These are phyloP conservation scores for Arabis alpina DNA, from an alignment of 345 rosid genomes.

Conservation along the genomic window DNA sequence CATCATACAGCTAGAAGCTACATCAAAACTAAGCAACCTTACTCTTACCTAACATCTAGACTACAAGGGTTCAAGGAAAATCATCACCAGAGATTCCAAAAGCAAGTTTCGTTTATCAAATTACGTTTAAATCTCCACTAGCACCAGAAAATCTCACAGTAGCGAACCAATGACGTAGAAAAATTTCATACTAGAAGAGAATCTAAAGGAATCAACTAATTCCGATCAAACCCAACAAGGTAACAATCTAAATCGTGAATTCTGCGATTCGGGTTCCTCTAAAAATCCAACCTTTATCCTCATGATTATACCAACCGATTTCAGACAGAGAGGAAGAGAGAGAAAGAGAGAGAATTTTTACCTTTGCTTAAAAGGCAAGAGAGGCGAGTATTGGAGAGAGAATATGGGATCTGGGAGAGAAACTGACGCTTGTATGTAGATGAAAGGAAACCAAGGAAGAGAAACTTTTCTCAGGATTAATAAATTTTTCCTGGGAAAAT, in stretches of 20 bases:
- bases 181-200: constrained; percentile 7
- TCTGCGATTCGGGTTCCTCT: background rate
- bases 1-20: constrained; percentile 7
- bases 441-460: background rate
- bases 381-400: constrained; percentile 16
- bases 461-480: background rate
- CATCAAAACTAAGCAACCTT: background rate
- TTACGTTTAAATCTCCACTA: background rate
- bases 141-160: constrained; percentile 3
- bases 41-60: too few relatives aligned
- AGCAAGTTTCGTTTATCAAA: background rate
- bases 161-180: background rate
- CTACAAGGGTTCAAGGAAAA: background rate
- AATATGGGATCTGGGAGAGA: constrained; percentile 13
- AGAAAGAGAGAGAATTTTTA: background rate
- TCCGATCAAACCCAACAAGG: constrained; percentile 4
- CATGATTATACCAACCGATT: background rate
- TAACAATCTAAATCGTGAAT: background rate
- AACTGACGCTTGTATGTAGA: constrained; percentile 12
- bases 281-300: background rate
- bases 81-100: background rate
- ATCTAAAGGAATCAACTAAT: constrained; percentile 3
- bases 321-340: background rate
- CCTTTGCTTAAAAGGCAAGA: constrained; percentile 39
- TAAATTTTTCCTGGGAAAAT: constrained; percentile 15